Evolutionary conservation across 2,329 filamentous ascomycete species (phyloP).

Genomic region (Cercospora zeina): DNA sequence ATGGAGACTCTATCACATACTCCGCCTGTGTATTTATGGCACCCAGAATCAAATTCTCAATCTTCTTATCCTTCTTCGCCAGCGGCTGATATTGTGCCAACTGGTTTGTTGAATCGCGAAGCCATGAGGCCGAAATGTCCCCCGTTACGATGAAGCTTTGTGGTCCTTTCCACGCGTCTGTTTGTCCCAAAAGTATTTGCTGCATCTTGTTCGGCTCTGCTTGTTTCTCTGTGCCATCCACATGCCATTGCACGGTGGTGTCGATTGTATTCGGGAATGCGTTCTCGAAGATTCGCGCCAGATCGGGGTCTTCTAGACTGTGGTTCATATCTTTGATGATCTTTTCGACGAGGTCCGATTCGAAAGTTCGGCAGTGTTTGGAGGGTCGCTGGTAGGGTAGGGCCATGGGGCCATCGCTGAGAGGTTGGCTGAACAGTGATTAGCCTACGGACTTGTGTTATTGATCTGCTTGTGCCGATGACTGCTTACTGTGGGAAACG

Average conservation of each 20-base stretch:
- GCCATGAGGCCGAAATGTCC: slow-evolving; percentile 82
- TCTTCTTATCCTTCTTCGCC: slow-evolving; percentile 74
- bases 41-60: slow-evolving; percentile 79
- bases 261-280: slow-evolving; percentile 74
- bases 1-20: slow-evolving; percentile 90
- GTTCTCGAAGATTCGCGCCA: slow-evolving; percentile 92
- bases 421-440: slow-evolving; percentile 61
- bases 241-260: slow-evolving; percentile 86
- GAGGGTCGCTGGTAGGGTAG: slow-evolving; percentile 86
- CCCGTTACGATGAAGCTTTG: slow-evolving; percentile 95
- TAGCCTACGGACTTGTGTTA: slow-evolving; percentile 10
- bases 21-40: slow-evolving; percentile 96
- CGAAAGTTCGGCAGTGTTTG: slow-evolving; percentile 81
- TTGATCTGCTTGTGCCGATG: neutral
- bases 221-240: slow-evolving; percentile 56
- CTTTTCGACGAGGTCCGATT: slow-evolving; percentile 80
- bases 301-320: slow-evolving; percentile 78
- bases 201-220: slow-evolving; percentile 44
- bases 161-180: slow-evolving; percentile 67
- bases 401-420: slow-evolving; percentile 73
- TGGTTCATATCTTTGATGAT: slow-evolving; percentile 81
- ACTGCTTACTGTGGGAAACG: slow-evolving; percentile 40
- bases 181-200: slow-evolving; percentile 31
- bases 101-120: slow-evolving; percentile 91
- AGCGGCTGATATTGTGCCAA: slow-evolving; percentile 84